These are phyloP conservation scores for Conticribra guillardii DNA, from an alignment of 108 stramenopile species.

Conservation along the genomic window DNA sequence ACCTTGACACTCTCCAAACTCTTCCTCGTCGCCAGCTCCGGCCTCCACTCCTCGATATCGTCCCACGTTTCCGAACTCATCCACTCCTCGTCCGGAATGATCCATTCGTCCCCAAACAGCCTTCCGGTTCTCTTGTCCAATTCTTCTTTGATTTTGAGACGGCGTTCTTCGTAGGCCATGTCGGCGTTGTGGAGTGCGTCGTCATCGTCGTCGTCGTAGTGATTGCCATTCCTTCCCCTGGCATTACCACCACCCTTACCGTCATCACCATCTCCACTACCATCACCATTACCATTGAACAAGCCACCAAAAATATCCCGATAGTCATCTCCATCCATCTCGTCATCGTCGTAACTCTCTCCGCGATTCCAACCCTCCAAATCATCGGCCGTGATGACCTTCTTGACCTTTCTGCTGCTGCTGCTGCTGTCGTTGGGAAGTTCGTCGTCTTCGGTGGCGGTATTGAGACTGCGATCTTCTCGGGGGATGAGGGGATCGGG, in stretches of 20 bases:
- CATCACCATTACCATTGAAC: background rate
- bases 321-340: constrained; percentile 15
- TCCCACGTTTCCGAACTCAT: constrained; percentile 46
- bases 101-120: constrained; percentile 65
- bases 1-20: constrained; percentile 74
- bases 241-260: no score
- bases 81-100: constrained; percentile 75
- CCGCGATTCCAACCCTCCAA: constrained; percentile 12
- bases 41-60: constrained; percentile 77
- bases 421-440: background rate
- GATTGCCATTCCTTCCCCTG: no score
- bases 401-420: background rate
- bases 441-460: constrained; percentile 21
- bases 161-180: constrained; percentile 28
- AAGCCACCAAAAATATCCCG: constrained; percentile 8
- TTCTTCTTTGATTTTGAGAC: constrained; percentile 45
- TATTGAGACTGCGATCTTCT: constrained; percentile 25
- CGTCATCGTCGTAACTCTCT: constrained; percentile 15
- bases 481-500: constrained; percentile 22
- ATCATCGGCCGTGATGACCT: constrained; percentile 27
- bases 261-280: no score
- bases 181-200: background rate
- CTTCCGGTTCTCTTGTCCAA: constrained; percentile 62
- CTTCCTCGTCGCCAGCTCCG: constrained; percentile 60
- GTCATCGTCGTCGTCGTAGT: no score